Evolutionary conservation across 1,139 yeast genomes (phyloP).

Genomic region (Lodderomyces metapsilosis): DNA sequence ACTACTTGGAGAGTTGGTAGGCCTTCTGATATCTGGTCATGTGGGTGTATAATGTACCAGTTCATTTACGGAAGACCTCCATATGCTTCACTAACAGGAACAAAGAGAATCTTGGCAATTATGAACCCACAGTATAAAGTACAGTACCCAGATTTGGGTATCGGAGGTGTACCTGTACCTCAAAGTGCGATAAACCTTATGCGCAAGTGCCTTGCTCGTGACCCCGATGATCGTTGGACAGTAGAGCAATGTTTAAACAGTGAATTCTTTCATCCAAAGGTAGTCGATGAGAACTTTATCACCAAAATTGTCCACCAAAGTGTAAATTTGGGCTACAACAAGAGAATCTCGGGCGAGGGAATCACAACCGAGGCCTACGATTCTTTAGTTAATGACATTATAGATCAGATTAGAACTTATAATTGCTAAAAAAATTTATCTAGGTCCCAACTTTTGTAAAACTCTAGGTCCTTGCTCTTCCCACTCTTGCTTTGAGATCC

Average conservation of each 20-base stretch:
- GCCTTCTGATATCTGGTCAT: slow-evolving; percentile 97
- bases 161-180: slow-evolving; percentile 67
- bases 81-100: slow-evolving; percentile 76
- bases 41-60: slow-evolving; percentile 94
- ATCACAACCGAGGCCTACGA: slow-evolving; percentile 43
- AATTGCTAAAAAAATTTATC: slow-evolving; percentile 35
- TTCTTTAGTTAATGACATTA: slow-evolving; percentile 39
- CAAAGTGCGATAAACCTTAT: slow-evolving; percentile 69
- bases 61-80: slow-evolving; percentile 95
- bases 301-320: slow-evolving; percentile 76
- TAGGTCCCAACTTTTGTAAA: slow-evolving; percentile 88
- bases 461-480: slow-evolving; percentile 91
- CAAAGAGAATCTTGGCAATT: slow-evolving; percentile 79
- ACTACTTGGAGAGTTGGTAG: slow-evolving; percentile 86
- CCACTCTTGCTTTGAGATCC: slow-evolving; percentile 97
- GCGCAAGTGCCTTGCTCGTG: slow-evolving; percentile 68
- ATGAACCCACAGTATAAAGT: slow-evolving; percentile 83
- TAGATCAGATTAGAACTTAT: slow-evolving; percentile 29
- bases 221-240: slow-evolving; percentile 69
- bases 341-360: slow-evolving; percentile 33
- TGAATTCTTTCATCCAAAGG: slow-evolving; percentile 70
- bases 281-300: slow-evolving; percentile 65
- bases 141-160: slow-evolving; percentile 61
- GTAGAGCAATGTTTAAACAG: slow-evolving; percentile 55
- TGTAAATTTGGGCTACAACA: slow-evolving; percentile 60